Conservation (phyloP, 495 filamentous ascomycete genomes). For the Daldinia concentrica region DNA sequence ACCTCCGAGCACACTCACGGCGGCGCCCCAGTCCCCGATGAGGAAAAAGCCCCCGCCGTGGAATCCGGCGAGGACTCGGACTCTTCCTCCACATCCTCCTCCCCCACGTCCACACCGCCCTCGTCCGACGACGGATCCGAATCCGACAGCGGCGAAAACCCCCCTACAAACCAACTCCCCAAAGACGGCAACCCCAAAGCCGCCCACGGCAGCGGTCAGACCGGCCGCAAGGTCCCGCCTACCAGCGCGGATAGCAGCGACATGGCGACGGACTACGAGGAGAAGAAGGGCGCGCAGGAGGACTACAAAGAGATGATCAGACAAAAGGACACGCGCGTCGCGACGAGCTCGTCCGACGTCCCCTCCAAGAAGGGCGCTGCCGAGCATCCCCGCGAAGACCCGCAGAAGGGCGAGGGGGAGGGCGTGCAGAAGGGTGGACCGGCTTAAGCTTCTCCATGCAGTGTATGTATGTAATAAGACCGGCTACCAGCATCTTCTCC, state of each 20-base stretch:
- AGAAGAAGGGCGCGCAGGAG: conserved; percentile 38
- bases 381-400: conserved; percentile 42
- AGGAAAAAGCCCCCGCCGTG: conserved; percentile 18
- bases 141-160: not conserved
- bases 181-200: not conserved
- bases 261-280: conserved; percentile 20
- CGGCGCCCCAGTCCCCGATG: conserved; percentile 3
- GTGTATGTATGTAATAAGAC: not conserved
- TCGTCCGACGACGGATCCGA: not conserved
- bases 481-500: too few species aligned
- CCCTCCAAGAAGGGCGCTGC: conserved; percentile 48
- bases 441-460: conserved; percentile 7
- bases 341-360: conserved; percentile 31
- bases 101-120: not conserved
- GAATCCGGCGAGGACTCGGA: conserved; percentile 5
- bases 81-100: not conserved
- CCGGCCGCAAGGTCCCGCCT: conserved; percentile 38
- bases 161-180: not conserved
- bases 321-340: conserved; percentile 34
- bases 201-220: not conserved
- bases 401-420: conserved; percentile 43
- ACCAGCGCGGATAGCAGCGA: conserved; percentile 34
- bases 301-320: conserved; percentile 36
- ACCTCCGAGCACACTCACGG: conserved; percentile 9
- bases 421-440: conserved; percentile 35